Percentiles rank a stretch among this genome's conserved stretches.
Evolutionary conservation across 108 stramenopile genomes (phyloP).

Genomic region (Cyclotella sp.): DNA sequence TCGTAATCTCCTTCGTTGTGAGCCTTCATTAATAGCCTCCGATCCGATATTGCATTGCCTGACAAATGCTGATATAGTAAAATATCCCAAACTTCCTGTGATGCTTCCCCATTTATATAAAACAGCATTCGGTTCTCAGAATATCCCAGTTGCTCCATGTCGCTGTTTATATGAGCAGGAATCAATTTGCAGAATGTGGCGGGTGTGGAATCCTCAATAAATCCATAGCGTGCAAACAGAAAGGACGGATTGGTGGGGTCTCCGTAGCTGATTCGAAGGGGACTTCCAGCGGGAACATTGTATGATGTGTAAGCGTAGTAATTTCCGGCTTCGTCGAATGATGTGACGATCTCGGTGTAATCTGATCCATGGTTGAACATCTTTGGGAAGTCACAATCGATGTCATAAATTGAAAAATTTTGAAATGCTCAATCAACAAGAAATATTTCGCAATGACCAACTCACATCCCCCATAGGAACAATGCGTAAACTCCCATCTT

Average conservation of each 20-base stretch:
- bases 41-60: conserved; percentile 36
- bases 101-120: conserved; percentile 62
- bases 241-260: conserved; percentile 63
- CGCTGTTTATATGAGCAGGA: conserved; percentile 41
- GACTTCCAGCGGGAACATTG: conserved; percentile 52
- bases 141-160: conserved; percentile 64
- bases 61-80: conserved; percentile 53
- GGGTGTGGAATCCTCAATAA: conserved; percentile 52
- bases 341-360: conserved; percentile 39
- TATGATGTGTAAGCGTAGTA: conserved; percentile 45
- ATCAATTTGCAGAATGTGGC: conserved; percentile 72
- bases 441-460: neutral
- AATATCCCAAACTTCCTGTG: conserved; percentile 68
- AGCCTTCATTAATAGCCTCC: conserved; percentile 14
- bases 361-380: conserved; percentile 61
- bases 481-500: conserved; percentile 46
- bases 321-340: conserved; percentile 56
- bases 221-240: conserved; percentile 67
- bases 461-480: conserved; percentile 56
- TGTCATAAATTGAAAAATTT: neutral
- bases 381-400: neutral
- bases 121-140: conserved; percentile 58
- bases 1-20: too few species aligned
- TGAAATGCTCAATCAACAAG: neutral
- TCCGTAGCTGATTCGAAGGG: conserved; percentile 57